phyloP scores from a whole-genome alignment of 495 filamentous ascomycete species.

The Corynascus novoguineensis region DNA sequence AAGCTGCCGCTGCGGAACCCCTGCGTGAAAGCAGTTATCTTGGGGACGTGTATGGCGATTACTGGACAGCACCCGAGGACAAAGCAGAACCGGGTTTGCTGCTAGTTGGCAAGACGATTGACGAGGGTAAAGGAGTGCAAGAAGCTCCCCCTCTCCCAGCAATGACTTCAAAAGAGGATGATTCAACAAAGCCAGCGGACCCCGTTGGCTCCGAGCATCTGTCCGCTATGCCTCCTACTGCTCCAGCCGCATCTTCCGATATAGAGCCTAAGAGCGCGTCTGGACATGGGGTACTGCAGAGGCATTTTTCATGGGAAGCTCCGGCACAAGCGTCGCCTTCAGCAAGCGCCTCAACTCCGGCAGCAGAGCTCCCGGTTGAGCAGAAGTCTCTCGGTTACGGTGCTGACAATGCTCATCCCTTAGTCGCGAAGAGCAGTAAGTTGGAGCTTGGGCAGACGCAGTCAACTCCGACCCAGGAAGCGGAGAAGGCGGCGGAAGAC shows the following conservation, averaged over 20 bases:
- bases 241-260: not conserved
- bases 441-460: not conserved
- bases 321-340: not conserved
- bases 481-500: not conserved
- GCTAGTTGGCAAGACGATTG: not conserved
- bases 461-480: not conserved
- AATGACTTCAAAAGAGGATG: not conserved
- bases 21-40: constrained; percentile 43
- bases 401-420: not conserved
- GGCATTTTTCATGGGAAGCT: constrained; percentile 52
- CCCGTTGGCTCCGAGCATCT: not conserved
- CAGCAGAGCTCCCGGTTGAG: constrained; percentile 6
- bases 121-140: not conserved
- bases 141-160: not conserved
- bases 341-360: not conserved
- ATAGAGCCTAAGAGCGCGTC: not conserved
- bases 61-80: constrained; percentile 33
- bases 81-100: constrained; percentile 10
- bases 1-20: constrained; percentile 22
- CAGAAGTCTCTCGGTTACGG: constrained; percentile 8
- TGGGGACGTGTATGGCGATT: constrained; percentile 42
- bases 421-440: not conserved
- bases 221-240: not conserved
- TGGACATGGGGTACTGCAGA: constrained; percentile 16
- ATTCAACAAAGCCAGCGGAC: not conserved